phyloP scores from a whole-genome alignment of 1,139 yeast genomes.

The Pichiaceae sp. region DNA sequence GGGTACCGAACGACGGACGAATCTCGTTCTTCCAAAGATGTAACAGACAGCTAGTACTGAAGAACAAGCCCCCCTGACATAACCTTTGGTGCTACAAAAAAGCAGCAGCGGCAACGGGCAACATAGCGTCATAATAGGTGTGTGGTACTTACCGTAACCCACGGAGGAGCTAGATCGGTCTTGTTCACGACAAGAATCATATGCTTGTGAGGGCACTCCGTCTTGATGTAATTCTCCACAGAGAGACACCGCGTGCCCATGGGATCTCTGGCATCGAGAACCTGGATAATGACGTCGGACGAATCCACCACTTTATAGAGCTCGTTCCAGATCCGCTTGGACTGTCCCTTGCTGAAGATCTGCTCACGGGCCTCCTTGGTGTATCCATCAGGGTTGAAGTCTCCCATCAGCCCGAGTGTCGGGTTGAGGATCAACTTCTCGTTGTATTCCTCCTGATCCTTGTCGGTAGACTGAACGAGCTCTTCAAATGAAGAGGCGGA shows the following conservation, averaged over 20 bases:
- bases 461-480: slow-evolving; percentile 52
- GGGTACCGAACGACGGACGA: slow-evolving; percentile 43
- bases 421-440: slow-evolving; percentile 71
- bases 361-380: slow-evolving; percentile 90
- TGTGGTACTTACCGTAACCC: slow-evolving; percentile 99
- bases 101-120: slow-evolving; percentile 3
- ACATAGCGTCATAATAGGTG: slow-evolving; percentile 1
- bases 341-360: slow-evolving; percentile 93
- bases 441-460: slow-evolving; percentile 53
- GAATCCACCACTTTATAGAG: slow-evolving; percentile 94
- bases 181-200: slow-evolving; percentile 89
- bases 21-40: slow-evolving; percentile 84
- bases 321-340: slow-evolving; percentile 98
- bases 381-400: slow-evolving; percentile 60
- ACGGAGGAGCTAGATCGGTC: slow-evolving; percentile 97
- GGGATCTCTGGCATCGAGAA: slow-evolving; percentile 95
- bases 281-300: slow-evolving; percentile 94
- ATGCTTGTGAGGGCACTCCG: slow-evolving; percentile 96
- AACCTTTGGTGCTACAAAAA: slow-evolving; percentile 38
- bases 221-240: slow-evolving; percentile 86
- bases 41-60: slow-evolving; percentile 66
- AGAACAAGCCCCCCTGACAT: slow-evolving; percentile 52
- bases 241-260: slow-evolving; percentile 90
- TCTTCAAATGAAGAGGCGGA: slow-evolving; percentile 73
- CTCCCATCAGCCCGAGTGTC: slow-evolving; percentile 76